Conservation (phyloP, 164 flowering plant genomes). For the Litsea cubeba region DNA sequence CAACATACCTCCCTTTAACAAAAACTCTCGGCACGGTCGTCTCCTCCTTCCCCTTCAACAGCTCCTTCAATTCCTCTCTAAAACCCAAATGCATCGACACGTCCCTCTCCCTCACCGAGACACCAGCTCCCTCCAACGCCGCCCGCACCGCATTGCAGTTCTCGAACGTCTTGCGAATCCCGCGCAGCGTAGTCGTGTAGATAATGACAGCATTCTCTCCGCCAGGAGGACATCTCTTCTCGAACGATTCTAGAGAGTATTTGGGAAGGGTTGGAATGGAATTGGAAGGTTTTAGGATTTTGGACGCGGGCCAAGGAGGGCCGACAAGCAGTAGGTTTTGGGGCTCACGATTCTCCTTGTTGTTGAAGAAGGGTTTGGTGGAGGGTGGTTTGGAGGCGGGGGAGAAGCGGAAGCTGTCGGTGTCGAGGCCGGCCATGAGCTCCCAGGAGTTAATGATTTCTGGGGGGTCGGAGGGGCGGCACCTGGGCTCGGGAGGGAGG, state of each 20-base stretch:
- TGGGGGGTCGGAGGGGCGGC: slow-evolving; percentile 30
- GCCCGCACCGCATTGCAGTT: slow-evolving; percentile 67
- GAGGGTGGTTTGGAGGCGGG: slow-evolving; percentile 12
- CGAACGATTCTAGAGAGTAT: slow-evolving; percentile 24
- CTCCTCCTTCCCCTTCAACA: slow-evolving; percentile 40
- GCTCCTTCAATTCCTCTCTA: slow-evolving; percentile 60
- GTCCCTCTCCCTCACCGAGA: slow-evolving; percentile 61
- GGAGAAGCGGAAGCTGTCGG: slow-evolving; percentile 63
- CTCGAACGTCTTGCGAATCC: slow-evolving; percentile 75
- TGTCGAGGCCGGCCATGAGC: slow-evolving; percentile 87
- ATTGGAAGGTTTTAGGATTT: slow-evolving; percentile 14
- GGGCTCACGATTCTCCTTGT: slow-evolving; percentile 4
- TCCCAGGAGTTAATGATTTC: slow-evolving; percentile 94
- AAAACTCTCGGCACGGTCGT: slow-evolving; percentile 65
- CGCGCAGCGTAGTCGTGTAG: slow-evolving; percentile 77
- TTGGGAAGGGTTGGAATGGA: slow-evolving; percentile 2
- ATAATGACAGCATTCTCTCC: slow-evolving; percentile 71
- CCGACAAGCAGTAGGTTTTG: slow-evolving; percentile 3
- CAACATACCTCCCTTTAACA: slow-evolving; percentile 71
- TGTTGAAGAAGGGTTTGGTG: slow-evolving; percentile 7
- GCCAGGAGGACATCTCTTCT: slow-evolving; percentile 47
- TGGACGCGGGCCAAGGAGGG: background rate
- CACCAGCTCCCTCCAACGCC: slow-evolving; percentile 51
- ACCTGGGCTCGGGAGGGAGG: slow-evolving; percentile 29
- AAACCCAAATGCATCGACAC: slow-evolving; percentile 84